These are phyloP conservation scores for Hypomontagnella monticulosa DNA, from an alignment of 495 filamentous ascomycete genomes.

Conservation along the genomic window DNA sequence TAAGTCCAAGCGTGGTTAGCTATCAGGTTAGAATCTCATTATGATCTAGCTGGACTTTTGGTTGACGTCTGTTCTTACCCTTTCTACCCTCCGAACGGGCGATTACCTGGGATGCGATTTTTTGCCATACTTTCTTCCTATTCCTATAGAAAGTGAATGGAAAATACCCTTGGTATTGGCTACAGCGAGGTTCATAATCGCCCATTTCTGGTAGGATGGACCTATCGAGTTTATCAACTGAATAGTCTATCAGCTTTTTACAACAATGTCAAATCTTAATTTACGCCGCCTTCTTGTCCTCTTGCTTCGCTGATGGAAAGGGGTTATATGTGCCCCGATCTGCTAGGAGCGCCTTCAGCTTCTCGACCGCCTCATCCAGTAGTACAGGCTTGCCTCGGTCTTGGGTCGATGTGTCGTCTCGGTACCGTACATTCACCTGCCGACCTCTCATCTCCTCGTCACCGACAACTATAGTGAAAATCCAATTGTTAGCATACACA, in stretches of 20 bases:
- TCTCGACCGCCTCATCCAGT: slow-evolving; percentile 78
- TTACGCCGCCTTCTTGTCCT: slow-evolving; percentile 24
- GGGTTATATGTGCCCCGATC: slow-evolving; percentile 67
- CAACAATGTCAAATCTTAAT: not conserved
- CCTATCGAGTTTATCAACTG: not conserved
- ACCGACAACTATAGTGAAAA: slow-evolving; percentile 72
- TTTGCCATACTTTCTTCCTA: too few species aligned
- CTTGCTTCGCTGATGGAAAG: slow-evolving; percentile 46
- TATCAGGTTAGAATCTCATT: not conserved
- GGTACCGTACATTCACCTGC: slow-evolving; percentile 88
- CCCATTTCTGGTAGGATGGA: too few species aligned
- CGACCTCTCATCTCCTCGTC: slow-evolving; percentile 79
- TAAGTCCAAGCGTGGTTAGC: too few species aligned
- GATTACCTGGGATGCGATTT: too few species aligned
- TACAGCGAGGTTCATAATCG: too few species aligned
- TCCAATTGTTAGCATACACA: slow-evolving; percentile 9
- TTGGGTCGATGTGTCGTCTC: slow-evolving; percentile 86
- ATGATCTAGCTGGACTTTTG: too few species aligned
- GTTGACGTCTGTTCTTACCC: too few species aligned
- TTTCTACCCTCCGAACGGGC: too few species aligned
- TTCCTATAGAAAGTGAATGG: too few species aligned
- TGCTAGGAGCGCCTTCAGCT: slow-evolving; percentile 75
- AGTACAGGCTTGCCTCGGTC: slow-evolving; percentile 71
- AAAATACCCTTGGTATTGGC: too few species aligned
- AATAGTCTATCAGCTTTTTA: slow-evolving; percentile 8